phyloP scores from a whole-genome alignment of 75 land plant species.

The Pseudotsuga menziesii region DNA sequence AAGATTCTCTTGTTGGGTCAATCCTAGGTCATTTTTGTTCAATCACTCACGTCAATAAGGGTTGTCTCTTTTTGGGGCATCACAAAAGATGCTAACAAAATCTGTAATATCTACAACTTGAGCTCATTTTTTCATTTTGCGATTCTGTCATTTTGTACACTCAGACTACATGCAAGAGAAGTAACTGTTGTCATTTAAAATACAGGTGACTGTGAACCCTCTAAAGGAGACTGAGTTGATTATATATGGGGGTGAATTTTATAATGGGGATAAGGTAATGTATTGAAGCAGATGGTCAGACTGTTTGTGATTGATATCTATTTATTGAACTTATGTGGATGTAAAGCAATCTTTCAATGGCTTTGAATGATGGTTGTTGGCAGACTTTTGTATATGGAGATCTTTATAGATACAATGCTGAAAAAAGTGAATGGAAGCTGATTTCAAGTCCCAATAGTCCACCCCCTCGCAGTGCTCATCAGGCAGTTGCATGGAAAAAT shows the following conservation, averaged over 20 bases:
- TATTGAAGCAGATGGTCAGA: neutral
- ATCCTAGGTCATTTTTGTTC: neutral
- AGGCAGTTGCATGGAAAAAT: slow-evolving; percentile 97
- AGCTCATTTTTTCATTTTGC: neutral
- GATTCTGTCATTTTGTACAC: neutral
- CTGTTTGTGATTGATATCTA: slow-evolving; percentile 1
- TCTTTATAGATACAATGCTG: slow-evolving; percentile 87
- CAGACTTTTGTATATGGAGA: slow-evolving; percentile 98
- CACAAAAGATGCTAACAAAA: neutral
- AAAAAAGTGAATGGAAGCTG: slow-evolving; percentile 92
- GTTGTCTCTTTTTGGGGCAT: neutral
- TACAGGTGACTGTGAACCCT: slow-evolving; percentile 85
- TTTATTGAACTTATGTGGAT: neutral
- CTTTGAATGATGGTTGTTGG: slow-evolving; percentile 4
- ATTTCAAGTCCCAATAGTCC: slow-evolving; percentile 99
- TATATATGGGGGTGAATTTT: slow-evolving; percentile 94
- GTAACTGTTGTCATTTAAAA: neutral
- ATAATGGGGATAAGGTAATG: slow-evolving; percentile 93
- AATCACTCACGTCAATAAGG: neutral
- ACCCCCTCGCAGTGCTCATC: slow-evolving; percentile 99
- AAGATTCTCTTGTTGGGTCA: too few species aligned
- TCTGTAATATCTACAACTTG: neutral
- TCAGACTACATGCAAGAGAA: slow-evolving; percentile 1
- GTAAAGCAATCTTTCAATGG: neutral
- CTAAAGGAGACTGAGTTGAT: slow-evolving; percentile 91